A percentile compares a stretch with the other conserved stretches of the same genome.
phyloP scores from a whole-genome alignment of 768 basidiomycete species.

The Hericium alpestre region DNA sequence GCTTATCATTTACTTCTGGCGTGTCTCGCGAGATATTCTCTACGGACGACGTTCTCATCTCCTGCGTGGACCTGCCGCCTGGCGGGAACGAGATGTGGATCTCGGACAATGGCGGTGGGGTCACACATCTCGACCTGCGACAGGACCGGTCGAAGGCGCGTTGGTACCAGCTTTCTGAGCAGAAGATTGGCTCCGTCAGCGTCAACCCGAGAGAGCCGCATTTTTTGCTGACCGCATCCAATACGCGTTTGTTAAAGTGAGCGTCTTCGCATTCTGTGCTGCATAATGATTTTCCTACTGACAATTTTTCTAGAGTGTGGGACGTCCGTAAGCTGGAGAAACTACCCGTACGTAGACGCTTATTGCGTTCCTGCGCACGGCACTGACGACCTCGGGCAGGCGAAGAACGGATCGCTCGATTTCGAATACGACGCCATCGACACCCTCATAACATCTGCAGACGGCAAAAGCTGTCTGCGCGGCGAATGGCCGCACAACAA shows the following conservation, averaged over 20 bases:
- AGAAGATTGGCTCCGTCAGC: constrained; percentile 73
- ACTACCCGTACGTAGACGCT: constrained; percentile 22
- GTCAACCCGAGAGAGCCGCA: constrained; percentile 62
- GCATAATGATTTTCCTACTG: not conserved
- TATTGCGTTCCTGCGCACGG: constrained; percentile 8
- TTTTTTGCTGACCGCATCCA: constrained; percentile 66
- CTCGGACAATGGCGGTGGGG: constrained; percentile 60
- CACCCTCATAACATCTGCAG: constrained; percentile 38
- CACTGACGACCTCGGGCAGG: constrained; percentile 16
- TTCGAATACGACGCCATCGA: constrained; percentile 34
- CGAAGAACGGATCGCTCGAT: constrained; percentile 16
- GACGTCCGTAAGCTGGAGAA: constrained; percentile 56
- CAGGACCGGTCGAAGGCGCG: constrained; percentile 42
- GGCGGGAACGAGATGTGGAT: constrained; percentile 78
- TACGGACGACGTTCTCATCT: constrained; percentile 50
- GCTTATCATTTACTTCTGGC: constrained; percentile 61
- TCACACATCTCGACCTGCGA: constrained; percentile 69
- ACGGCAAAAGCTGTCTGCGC: constrained; percentile 46
- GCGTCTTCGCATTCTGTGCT: constrained; percentile 8
- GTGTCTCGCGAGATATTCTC: constrained; percentile 61
- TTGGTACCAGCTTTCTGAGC: constrained; percentile 55
- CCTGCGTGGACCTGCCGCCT: constrained; percentile 59
- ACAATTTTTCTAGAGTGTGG: constrained; percentile 49
- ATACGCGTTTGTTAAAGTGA: constrained; percentile 61
- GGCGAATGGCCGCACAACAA: constrained; percentile 63